Evolutionary conservation across 768 basidiomycete genomes (phyloP), one percentile per base, ranked within the genome.

Genomic region (Cystofilobasidium ferigula): DNA sequence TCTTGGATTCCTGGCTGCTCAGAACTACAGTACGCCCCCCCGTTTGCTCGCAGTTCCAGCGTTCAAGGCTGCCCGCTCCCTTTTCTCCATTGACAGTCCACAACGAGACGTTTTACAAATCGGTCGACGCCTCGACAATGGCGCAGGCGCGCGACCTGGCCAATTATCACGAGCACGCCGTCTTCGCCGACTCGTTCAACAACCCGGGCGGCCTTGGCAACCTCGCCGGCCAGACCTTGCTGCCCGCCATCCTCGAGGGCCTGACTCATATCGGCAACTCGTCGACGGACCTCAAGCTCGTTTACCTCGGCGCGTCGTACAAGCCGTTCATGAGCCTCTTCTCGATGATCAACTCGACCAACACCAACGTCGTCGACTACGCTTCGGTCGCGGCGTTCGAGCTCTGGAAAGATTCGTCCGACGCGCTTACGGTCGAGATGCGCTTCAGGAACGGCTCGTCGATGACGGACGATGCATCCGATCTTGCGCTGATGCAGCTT

Each of bases 281-380:
- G 71, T 83, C 81, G 69, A 85, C 88, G 77, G 85, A 87, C 53
- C 82, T 91, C 60, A 85, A 87, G 71, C 81, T 92, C 77, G 79
- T 86, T 76, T 74, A 89, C 70, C 80, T 88, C 70, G 83, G 87
- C 56, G 28, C n/a, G 64, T 53, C 87, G 69, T 92, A 92, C 80
- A 89, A 91, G 76, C 85, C 89, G 69, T 89, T 93, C 82, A 85
- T 91, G 72, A 89, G 88, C 5, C 80, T 92, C 75, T 86, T 92
- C 82, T 86, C 86, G 75, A 84, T 89, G 82, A 86, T 85, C 0
- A 80, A 82, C 2, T 79, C 81, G 30, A 80, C 2, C 13, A 57
- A 61, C 35, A 43, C 54, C 9, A 47, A 48, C 43, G 60, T 72
- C 12, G 45, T 64, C 30, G 72, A 73, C 43, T 74, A 74, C 61